Conservation (phyloP, 306 rosid genomes). For the Castanea sativa region DNA sequence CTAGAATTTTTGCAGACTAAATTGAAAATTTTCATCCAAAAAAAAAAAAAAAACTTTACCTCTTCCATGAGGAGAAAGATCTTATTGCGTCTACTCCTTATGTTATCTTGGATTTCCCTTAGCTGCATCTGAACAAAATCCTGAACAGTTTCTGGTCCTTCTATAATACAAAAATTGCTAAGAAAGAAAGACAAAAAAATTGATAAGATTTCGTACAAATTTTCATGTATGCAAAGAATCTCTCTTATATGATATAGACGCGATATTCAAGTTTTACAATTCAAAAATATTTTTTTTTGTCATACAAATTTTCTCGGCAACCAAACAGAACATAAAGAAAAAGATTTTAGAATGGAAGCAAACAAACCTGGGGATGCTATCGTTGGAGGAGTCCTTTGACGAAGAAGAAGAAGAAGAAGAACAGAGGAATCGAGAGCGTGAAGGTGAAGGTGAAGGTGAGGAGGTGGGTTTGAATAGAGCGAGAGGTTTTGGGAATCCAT, state of each 20-base stretch:
- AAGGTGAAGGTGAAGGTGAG: constrained; percentile 27
- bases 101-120: constrained; percentile 85
- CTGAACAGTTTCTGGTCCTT: constrained; percentile 95
- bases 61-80: constrained; percentile 97
- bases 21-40: no score
- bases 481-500: constrained; percentile 22
- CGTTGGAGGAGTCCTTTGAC: constrained; percentile 50
- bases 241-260: no score
- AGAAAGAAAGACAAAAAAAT: not conserved
- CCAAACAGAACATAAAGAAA: not conserved
- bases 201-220: not conserved
- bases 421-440: constrained; percentile 31
- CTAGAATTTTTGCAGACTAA: no score
- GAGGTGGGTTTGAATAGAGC: constrained; percentile 24
- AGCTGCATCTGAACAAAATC: constrained; percentile 91
- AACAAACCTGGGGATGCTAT: constrained; percentile 56
- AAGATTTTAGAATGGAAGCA: not conserved
- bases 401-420: constrained; percentile 47
- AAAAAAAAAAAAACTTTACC: constrained; percentile 36
- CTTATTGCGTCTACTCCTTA: constrained; percentile 81
- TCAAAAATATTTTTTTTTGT: no score
- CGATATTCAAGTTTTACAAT: no score
- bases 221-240: not conserved
- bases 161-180: constrained; percentile 90
- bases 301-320: constrained; percentile 2